Conservation (phyloP, 2,329 filamentous ascomycete species). For the Penicillium janthinellum region DNA sequence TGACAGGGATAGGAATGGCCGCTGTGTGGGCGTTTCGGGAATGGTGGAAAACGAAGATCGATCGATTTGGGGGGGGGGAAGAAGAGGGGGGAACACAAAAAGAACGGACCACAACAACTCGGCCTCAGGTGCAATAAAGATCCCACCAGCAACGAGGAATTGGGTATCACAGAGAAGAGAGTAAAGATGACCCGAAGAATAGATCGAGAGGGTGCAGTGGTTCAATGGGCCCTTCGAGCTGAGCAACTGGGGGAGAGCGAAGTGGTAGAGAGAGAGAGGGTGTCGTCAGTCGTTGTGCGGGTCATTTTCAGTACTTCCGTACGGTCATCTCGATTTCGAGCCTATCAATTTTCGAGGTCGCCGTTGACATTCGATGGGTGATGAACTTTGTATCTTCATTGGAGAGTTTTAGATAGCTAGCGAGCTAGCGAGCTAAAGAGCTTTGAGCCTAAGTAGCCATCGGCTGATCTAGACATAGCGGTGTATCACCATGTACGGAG, state of each 20-base stretch:
- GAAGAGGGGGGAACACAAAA: not conserved
- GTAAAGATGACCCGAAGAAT: not conserved
- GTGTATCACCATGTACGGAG: not conserved
- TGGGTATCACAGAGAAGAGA: not conserved
- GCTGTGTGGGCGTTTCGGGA: constrained; percentile 34
- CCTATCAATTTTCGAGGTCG: no score
- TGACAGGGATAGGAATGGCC: constrained; percentile 38
- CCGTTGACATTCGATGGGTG: no score
- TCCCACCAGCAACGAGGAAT: not conserved
- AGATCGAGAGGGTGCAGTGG: not conserved
- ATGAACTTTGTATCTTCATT: no score
- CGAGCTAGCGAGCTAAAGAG: no score
- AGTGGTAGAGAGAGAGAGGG: not conserved
- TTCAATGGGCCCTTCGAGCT: not conserved
- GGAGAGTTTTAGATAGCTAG: no score
- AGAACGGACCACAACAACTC: constrained; percentile 22
- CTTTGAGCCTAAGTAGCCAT: no score
- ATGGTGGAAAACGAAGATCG: constrained; percentile 35
- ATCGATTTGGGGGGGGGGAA: constrained; percentile 22
- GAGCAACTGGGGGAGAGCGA: not conserved
- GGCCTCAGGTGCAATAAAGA: not conserved
- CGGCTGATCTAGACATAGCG: not conserved
- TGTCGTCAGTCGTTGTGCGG: constrained; percentile 15
- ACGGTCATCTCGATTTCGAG: not conserved
- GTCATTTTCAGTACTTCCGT: constrained; percentile 15